phyloP scores from a whole-genome alignment of 1,139 yeast genomes.

The Yamadazyma sp. region DNA sequence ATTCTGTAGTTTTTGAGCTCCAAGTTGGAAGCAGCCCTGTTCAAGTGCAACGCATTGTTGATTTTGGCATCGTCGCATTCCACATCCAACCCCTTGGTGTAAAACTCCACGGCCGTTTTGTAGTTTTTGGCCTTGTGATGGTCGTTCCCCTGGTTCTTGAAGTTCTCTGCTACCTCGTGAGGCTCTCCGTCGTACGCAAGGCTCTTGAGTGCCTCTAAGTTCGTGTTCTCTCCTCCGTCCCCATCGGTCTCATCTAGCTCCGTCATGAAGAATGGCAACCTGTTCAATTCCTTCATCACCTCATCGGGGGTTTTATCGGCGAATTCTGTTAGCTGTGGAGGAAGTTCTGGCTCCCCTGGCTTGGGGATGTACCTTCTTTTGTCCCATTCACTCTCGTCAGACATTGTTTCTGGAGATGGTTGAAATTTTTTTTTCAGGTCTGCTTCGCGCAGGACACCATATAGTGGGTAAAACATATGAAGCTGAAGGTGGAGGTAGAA shows the following conservation, averaged over 20 bases:
- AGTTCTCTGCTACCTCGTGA: conserved; percentile 83
- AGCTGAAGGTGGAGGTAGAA: no score
- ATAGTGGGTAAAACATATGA: no score
- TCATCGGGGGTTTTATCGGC: conserved; percentile 73
- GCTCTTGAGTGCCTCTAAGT: conserved; percentile 85
- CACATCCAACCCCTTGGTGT: conserved; percentile 77
- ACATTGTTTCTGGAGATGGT: conserved; percentile 2
- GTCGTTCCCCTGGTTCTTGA: conserved; percentile 92
- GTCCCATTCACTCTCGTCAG: conserved; percentile 45
- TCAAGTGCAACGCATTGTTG: conserved; percentile 64
- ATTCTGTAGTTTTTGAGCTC: conserved; percentile 81
- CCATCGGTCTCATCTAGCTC: conserved; percentile 76
- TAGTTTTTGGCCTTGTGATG: conserved; percentile 70
- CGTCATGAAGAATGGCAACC: conserved; percentile 94
- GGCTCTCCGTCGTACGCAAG: conserved; percentile 97
- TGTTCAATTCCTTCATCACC: conserved; percentile 73
- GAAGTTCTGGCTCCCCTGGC: conserved; percentile 77
- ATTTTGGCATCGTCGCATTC: conserved; percentile 55
- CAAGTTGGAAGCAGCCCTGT: conserved; percentile 90
- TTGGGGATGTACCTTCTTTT: conserved; percentile 61
- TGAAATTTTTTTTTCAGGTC: no score
- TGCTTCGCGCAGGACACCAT: no score
- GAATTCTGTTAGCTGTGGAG: conserved; percentile 75
- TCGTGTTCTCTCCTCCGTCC: conserved; percentile 71
- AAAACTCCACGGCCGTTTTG: conserved; percentile 73